Evolutionary conservation across 148 eudicot species (phyloP).

Genomic region (Mesembryanthemum crystallinum): DNA sequence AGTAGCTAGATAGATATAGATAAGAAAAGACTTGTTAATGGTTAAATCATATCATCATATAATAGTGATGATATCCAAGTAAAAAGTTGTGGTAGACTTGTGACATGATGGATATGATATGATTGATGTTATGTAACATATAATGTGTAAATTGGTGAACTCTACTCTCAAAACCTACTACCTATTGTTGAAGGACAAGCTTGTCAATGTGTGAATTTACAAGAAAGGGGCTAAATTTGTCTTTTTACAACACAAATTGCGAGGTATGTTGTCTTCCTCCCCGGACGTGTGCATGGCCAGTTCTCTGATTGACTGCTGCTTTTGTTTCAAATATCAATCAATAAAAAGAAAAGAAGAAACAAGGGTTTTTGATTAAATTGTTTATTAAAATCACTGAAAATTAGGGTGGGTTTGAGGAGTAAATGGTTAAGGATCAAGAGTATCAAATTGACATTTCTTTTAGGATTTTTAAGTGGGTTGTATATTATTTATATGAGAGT

Average conservation of each 20-base stretch:
- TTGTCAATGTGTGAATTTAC: slow-evolving; percentile 16
- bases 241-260: slow-evolving; percentile 14
- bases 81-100: background rate
- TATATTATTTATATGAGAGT: too few relatives aligned
- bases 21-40: too few relatives aligned
- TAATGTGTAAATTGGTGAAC: slow-evolving; percentile 3
- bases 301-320: slow-evolving; percentile 37
- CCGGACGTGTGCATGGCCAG: slow-evolving; percentile 72
- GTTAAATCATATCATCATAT: slow-evolving; percentile 21
- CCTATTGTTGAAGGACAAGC: slow-evolving; percentile 20
- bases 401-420: too few relatives aligned
- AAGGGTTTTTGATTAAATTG: too few relatives aligned
- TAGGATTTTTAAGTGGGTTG: too few relatives aligned
- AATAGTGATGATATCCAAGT: background rate
- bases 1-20: too few relatives aligned
- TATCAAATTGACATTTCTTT: too few relatives aligned
- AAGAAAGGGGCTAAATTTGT: slow-evolving; percentile 8
- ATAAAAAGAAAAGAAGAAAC: too few relatives aligned
- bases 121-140: slow-evolving; percentile 36
- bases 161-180: background rate
- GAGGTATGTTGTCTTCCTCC: background rate
- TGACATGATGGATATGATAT: slow-evolving; percentile 25
- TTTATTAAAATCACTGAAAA: too few relatives aligned
- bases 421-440: too few relatives aligned
- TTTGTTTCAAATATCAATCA: slow-evolving; percentile 21